Evolutionary conservation across 2,329 filamentous ascomycete species (phyloP).

Genomic region (Neophaeococcomyces aloes): DNA sequence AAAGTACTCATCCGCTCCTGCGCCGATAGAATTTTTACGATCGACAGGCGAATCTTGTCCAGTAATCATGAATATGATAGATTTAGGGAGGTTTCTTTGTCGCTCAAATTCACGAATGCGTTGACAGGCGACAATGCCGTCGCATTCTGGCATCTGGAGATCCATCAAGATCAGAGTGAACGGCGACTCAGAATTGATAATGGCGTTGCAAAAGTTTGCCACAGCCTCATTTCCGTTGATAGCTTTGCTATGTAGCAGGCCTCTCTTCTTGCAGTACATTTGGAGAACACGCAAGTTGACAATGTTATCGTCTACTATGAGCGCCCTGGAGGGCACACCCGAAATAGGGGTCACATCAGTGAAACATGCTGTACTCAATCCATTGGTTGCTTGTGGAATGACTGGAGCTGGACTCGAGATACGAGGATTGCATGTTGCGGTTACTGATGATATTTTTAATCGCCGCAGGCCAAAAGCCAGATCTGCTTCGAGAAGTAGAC

Average conservation of each 20-base stretch:
- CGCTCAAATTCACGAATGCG: slow-evolving; percentile 7
- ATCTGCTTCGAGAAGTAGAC: background rate
- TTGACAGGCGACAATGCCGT: slow-evolving; percentile 6
- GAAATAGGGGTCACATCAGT: background rate
- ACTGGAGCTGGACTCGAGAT: background rate
- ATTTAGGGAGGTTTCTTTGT: background rate
- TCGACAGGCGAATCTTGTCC: slow-evolving; percentile 11
- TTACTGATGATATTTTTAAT: background rate
- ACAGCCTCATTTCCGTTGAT: slow-evolving; percentile 9
- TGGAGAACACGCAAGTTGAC: slow-evolving; percentile 20
- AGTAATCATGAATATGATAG: slow-evolving; percentile 10
- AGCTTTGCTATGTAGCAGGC: slow-evolving; percentile 9
- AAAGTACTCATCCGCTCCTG: slow-evolving; percentile 10
- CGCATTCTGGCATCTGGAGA: slow-evolving; percentile 11
- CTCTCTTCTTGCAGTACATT: slow-evolving; percentile 20
- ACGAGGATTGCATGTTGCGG: background rate
- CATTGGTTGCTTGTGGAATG: background rate
- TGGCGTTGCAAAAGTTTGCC: background rate
- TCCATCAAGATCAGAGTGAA: slow-evolving; percentile 10
- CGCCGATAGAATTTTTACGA: slow-evolving; percentile 4
- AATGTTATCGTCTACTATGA: slow-evolving; percentile 19
- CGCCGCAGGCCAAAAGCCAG: background rate
- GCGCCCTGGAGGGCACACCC: background rate
- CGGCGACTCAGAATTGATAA: background rate
- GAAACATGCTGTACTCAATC: background rate